These are phyloP conservation scores for Marasmius fiardii DNA, from an alignment of 1,284 basidiomycete genomes.

Conservation along the genomic window DNA sequence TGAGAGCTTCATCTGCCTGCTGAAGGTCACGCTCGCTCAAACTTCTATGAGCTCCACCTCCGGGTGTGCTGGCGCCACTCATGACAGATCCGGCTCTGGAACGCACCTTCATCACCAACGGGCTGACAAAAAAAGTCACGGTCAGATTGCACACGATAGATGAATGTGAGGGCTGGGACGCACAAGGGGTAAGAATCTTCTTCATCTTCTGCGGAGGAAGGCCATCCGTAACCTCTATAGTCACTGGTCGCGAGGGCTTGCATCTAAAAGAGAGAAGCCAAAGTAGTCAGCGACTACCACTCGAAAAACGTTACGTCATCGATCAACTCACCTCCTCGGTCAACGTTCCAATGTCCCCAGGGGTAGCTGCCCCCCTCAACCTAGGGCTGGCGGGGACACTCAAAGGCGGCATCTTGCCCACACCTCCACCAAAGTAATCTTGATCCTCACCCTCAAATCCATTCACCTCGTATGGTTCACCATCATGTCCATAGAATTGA, in stretches of 20 bases:
- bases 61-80: conserved; percentile 87
- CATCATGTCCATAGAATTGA: conserved; percentile 66
- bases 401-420: conserved; percentile 67
- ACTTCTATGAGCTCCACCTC: conserved; percentile 71
- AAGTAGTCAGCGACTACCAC: conserved; percentile 1
- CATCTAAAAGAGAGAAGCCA: conserved; percentile 55
- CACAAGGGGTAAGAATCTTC: conserved; percentile 92
- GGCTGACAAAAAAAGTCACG: conserved; percentile 42
- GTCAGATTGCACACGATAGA: background rate
- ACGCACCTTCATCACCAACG: conserved; percentile 88
- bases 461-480: conserved; percentile 28
- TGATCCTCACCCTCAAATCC: conserved; percentile 57
- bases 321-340: conserved; percentile 61
- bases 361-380: conserved; percentile 80
- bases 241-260: conserved; percentile 83
- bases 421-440: conserved; percentile 46
- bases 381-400: conserved; percentile 88
- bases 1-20: conserved; percentile 82
- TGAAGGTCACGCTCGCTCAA: conserved; percentile 82
- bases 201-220: conserved; percentile 67
- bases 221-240: conserved; percentile 81
- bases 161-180: conserved; percentile 23
- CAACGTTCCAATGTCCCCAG: conserved; percentile 90
- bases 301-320: conserved; percentile 24
- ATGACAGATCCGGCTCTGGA: conserved; percentile 83